Evolutionary conservation across 805 yeast species (phyloP).

Genomic region (Candida adriatica): DNA sequence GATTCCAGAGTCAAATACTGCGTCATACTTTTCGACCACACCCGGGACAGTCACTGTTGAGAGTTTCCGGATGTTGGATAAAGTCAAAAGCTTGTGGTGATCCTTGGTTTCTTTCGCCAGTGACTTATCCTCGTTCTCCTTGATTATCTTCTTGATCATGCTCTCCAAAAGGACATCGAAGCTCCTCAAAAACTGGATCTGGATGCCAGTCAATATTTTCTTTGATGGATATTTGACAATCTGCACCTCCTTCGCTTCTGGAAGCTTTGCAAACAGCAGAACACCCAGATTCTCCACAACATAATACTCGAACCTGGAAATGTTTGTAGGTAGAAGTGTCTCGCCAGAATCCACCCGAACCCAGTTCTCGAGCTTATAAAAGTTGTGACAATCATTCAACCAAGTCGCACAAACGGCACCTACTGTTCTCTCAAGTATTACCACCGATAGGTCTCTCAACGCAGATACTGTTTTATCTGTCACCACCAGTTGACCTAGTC

Average conservation of each 20-base stretch:
- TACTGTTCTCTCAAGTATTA: conserved; percentile 36
- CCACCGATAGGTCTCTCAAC: conserved; percentile 29
- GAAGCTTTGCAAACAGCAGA: conserved; percentile 28
- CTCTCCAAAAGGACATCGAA: conserved; percentile 42
- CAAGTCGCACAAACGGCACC: conserved; percentile 44
- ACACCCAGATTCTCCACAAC: conserved; percentile 28
- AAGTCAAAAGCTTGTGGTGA: conserved; percentile 40
- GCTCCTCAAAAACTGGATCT: conserved; percentile 33
- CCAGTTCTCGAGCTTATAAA: conserved; percentile 36
- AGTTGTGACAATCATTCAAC: conserved; percentile 40
- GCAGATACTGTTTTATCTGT: conserved; percentile 32
- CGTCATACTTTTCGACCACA: conserved; percentile 43
- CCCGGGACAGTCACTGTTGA: conserved; percentile 40
- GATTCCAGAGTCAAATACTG: conserved; percentile 39
- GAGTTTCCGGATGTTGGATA: conserved; percentile 48
- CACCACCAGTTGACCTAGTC: conserved; percentile 36
- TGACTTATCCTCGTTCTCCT: conserved; percentile 26
- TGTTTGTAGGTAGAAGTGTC: conserved; percentile 31
- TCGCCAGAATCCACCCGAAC: conserved; percentile 28
- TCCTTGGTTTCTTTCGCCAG: conserved; percentile 27
- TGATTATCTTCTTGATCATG: conserved; percentile 33
- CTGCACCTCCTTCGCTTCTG: conserved; percentile 29
- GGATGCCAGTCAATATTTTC: conserved; percentile 32
- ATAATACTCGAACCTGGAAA: conserved; percentile 26
- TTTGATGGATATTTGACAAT: conserved; percentile 31